Evolutionary conservation across 2,329 filamentous ascomycete species (phyloP), one percentile per base, ranked within the genome.

Genomic region (Fusarium sp.): DNA sequence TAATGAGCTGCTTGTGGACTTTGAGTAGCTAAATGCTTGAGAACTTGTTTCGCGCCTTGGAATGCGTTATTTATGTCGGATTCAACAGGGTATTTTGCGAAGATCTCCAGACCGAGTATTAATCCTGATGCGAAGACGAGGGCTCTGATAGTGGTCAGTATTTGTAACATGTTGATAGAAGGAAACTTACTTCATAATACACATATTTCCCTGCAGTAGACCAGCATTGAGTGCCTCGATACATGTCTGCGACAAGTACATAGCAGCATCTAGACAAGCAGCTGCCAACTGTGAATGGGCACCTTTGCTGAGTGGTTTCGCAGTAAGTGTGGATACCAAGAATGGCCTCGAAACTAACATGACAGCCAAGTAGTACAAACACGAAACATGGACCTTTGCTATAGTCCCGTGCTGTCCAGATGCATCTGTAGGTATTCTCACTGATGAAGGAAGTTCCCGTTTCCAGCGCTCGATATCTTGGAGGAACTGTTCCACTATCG

Each of bases 1-100:
- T 89, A 89, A 52, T 88, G 86, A 4, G 80, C 82, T 4, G 87
- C 87, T 63, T 88, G 86, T 0, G 85, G 83, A 40, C 84, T 87
- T 47, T 84, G 81, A 1, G 75, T 74, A 0, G 83, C 80, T 1
- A 89, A 74, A 33, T 81, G 81, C 2, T 77, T 78, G 2, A 89
- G 79, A 1, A 89, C 83, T 6, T 83, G 79, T 6, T 82, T 80
- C 3, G 86, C 83, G 4, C 82, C 81, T 20, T 78, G 75, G 63
- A 88, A 89, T 0, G 86, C 83, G 8, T 74, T 18, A 80, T 77
- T 81, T 42, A 83, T 78, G 26, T 83, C 81, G 8, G 80, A 75
- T 31, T 85, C 81, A 2, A 80, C 74, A 1, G 82, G 80, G 8
- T 78, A 74, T 49, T 85, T 82, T 0, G 83, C 83, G 61, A 89